Evolutionary conservation across 352 stramenopile genomes (phyloP).

Genomic region (Phytophthora ramorum): DNA sequence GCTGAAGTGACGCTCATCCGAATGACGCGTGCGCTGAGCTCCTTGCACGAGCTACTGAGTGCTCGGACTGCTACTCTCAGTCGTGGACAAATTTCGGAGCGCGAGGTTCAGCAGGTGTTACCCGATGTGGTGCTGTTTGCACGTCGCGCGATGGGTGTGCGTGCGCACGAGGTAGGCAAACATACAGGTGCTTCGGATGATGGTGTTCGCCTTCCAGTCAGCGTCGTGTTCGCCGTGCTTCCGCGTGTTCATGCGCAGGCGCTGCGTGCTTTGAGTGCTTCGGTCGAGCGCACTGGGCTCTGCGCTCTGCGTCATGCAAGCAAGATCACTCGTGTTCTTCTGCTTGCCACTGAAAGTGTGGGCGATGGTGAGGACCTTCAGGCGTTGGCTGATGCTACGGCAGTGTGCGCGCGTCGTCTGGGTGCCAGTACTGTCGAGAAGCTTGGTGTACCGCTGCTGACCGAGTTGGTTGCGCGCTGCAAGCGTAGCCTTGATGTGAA

Average conservation of each 20-base stretch:
- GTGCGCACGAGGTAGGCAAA: constrained; percentile 79
- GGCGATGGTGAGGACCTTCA: constrained; percentile 43
- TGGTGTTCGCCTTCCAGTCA: constrained; percentile 71
- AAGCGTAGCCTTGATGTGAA: constrained; percentile 56
- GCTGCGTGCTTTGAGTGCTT: constrained; percentile 46
- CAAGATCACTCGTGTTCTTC: constrained; percentile 69
- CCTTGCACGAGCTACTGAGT: constrained; percentile 54
- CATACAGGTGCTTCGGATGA: constrained; percentile 84
- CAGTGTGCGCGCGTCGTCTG: constrained; percentile 57
- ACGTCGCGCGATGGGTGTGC: constrained; percentile 66
- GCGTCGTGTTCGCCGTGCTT: constrained; percentile 75
- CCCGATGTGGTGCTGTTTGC: constrained; percentile 59
- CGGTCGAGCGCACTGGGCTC: constrained; percentile 56
- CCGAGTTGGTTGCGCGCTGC: constrained; percentile 65
- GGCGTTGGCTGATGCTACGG: constrained; percentile 56
- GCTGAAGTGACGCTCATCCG: constrained; percentile 49
- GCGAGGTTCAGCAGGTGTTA: constrained; percentile 75
- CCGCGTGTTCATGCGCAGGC: constrained; percentile 63
- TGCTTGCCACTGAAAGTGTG: constrained; percentile 60
- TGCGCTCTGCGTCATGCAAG: constrained; percentile 73
- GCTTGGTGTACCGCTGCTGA: constrained; percentile 68
- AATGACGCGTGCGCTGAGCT: constrained; percentile 44
- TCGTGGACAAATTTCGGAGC: constrained; percentile 63
- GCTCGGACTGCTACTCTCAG: constrained; percentile 37
- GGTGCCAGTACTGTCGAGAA: constrained; percentile 79